Conservation (phyloP, 1,139 yeast species). For the Debaryomyces coudertii region DNA sequence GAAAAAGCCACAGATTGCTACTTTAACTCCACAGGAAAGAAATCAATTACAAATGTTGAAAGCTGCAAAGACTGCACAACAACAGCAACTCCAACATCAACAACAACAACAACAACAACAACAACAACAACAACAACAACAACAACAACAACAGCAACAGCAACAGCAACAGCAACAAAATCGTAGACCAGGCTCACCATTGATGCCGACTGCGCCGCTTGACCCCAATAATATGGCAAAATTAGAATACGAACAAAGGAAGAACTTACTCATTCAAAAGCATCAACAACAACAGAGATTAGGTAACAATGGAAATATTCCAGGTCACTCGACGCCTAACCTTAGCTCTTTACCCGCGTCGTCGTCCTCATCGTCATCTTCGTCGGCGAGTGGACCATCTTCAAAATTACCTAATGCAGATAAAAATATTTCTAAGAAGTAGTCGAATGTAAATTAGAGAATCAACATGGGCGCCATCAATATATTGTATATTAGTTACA, state of each 20-base stretch:
- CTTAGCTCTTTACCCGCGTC: slow-evolving; percentile 2
- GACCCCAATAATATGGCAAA: slow-evolving; percentile 26
- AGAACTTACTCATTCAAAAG: slow-evolving; percentile 30
- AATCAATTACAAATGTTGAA: slow-evolving; percentile 43
- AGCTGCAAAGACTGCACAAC: slow-evolving; percentile 38
- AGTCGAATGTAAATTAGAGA: neutral
- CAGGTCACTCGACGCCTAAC: slow-evolving; percentile 3
- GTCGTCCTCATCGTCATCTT: slow-evolving; percentile 5
- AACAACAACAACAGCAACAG: slow-evolving; percentile 16
- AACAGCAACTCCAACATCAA: slow-evolving; percentile 30
- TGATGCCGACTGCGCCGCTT: slow-evolving; percentile 21
- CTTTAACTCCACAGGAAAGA: slow-evolving; percentile 41
- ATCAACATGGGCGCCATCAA: neutral
- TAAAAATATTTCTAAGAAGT: neutral
- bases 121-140: slow-evolving; percentile 17
- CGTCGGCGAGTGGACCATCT: slow-evolving; percentile 1
- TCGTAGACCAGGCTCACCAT: slow-evolving; percentile 18
- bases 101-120: slow-evolving; percentile 18
- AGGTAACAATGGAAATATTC: slow-evolving; percentile 1
- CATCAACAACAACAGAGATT: slow-evolving; percentile 25
- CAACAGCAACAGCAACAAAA: slow-evolving; percentile 18
- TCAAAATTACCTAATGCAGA: neutral
- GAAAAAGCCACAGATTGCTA: slow-evolving; percentile 33
- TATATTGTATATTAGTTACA: slow-evolving; percentile 1
- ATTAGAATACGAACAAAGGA: slow-evolving; percentile 34